These are phyloP conservation scores for Haplosporangium sp. DNA, from an alignment of 371 early-diverging fungal genomes.

Conservation along the genomic window DNA sequence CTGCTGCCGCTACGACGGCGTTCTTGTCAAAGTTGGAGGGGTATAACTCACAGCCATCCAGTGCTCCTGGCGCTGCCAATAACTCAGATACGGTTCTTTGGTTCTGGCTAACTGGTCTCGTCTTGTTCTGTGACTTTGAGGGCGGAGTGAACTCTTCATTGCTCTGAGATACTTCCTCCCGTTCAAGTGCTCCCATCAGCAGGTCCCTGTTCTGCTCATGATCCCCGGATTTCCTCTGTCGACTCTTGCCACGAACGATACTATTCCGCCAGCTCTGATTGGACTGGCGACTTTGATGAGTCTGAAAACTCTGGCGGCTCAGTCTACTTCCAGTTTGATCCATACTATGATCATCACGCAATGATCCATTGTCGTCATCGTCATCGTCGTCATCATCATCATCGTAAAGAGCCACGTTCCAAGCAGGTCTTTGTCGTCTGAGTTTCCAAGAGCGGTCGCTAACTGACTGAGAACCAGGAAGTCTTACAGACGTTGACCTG, in stretches of 20 bases:
- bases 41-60: background rate
- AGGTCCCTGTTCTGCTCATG: background rate
- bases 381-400: conserved; percentile 40
- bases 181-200: conserved; percentile 19
- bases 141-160: conserved; percentile 8
- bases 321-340: conserved; percentile 1
- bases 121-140: conserved; percentile 9
- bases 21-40: conserved; percentile 14
- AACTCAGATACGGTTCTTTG: background rate
- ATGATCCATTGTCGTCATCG: conserved; percentile 11
- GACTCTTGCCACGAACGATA: background rate
- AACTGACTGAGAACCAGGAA: too few relatives aligned
- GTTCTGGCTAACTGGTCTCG: background rate
- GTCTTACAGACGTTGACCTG: too few relatives aligned
- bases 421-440: conserved; percentile 21
- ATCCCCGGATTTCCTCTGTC: conserved; percentile 1
- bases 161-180: conserved; percentile 3
- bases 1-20: conserved; percentile 10
- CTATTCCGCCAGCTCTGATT: background rate
- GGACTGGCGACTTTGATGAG: background rate
- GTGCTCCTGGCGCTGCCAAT: background rate
- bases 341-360: conserved; percentile 10
- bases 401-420: conserved; percentile 47
- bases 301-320: conserved; percentile 8
- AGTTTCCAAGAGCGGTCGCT: conserved; percentile 1